These are phyloP conservation scores for Zygosaccharomyces sapae DNA, from an alignment of 1,139 yeast genomes.

Conservation along the genomic window DNA sequence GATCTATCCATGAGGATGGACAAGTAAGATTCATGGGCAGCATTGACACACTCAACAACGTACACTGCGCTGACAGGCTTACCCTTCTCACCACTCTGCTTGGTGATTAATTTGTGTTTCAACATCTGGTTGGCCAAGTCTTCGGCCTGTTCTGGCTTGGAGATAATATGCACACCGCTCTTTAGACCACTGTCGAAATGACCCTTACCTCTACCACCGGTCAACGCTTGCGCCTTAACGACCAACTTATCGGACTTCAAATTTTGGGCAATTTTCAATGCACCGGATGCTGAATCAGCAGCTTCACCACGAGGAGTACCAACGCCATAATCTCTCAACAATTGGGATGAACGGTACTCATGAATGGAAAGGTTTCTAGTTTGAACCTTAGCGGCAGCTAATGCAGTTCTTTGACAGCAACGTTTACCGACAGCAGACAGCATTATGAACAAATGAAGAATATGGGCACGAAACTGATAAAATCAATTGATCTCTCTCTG, in stretches of 20 bases:
- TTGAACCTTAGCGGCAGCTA: slow-evolving; percentile 8
- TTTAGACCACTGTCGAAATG: slow-evolving; percentile 92
- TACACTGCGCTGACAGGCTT: slow-evolving; percentile 96
- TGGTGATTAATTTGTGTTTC: slow-evolving; percentile 88
- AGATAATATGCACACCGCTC: slow-evolving; percentile 93
- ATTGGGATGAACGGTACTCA: slow-evolving; percentile 92
- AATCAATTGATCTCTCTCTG: not conserved
- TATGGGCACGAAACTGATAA: not conserved
- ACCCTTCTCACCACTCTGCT: slow-evolving; percentile 97
- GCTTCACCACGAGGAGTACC: slow-evolving; percentile 91
- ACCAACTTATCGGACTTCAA: slow-evolving; percentile 75
- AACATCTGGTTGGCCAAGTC: slow-evolving; percentile 87
- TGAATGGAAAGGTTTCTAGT: slow-evolving; percentile 80
- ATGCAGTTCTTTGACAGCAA: slow-evolving; percentile 8
- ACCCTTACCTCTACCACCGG: slow-evolving; percentile 99
- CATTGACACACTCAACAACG: slow-evolving; percentile 91
- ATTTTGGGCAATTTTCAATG: slow-evolving; percentile 70
- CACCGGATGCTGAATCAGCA: slow-evolving; percentile 86
- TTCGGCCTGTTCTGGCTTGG: slow-evolving; percentile 81
- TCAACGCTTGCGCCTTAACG: slow-evolving; percentile 95
- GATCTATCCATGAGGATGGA: slow-evolving; percentile 95
- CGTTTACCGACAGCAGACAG: slow-evolving; percentile 17
- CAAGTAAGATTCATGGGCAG: slow-evolving; percentile 89
- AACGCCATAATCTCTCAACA: slow-evolving; percentile 75
- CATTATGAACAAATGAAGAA: slow-evolving; percentile 9